Conservation (phyloP, 2,329 filamentous ascomycete species). For the Aspergillus quadrilineatus region DNA sequence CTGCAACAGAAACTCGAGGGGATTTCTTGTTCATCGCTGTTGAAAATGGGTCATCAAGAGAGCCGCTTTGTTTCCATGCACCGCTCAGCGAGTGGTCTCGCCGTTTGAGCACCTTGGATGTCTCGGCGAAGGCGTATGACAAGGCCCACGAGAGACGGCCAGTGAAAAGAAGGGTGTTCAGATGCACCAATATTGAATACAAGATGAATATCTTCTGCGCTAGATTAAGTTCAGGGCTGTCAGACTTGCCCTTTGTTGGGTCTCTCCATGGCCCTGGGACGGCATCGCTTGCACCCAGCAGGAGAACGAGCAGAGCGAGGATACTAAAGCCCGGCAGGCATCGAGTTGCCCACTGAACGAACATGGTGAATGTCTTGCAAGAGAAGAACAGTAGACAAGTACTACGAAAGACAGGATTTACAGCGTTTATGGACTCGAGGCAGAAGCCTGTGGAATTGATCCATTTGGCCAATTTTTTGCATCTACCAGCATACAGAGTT, state of each 20-base stretch:
- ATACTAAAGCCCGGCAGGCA: constrained; percentile 34
- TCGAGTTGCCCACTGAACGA: constrained; percentile 26
- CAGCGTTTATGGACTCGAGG: not conserved
- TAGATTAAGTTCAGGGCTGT: constrained; percentile 16
- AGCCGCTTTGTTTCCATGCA: not conserved
- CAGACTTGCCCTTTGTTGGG: not conserved
- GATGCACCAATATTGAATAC: constrained; percentile 65
- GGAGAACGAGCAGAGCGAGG: constrained; percentile 22
- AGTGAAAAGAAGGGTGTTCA: constrained; percentile 61
- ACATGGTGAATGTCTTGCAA: constrained; percentile 19
- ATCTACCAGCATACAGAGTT: not conserved
- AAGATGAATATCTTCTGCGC: constrained; percentile 54
- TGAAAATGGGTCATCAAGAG: not conserved
- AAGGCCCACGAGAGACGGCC: constrained; percentile 49
- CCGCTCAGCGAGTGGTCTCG: constrained; percentile 21
- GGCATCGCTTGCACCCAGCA: constrained; percentile 26
- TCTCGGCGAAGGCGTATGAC: constrained; percentile 40
- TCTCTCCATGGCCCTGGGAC: constrained; percentile 19
- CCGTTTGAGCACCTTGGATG: constrained; percentile 21
- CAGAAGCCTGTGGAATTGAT: not conserved
- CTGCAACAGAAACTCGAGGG: not conserved
- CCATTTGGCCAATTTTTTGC: not conserved
- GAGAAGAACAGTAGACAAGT: not conserved
- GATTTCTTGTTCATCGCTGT: not conserved
- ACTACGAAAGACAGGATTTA: not conserved